Base-by-base conservation (phyloP, 148 eudicot species). In the Spergularia marina region DNA sequence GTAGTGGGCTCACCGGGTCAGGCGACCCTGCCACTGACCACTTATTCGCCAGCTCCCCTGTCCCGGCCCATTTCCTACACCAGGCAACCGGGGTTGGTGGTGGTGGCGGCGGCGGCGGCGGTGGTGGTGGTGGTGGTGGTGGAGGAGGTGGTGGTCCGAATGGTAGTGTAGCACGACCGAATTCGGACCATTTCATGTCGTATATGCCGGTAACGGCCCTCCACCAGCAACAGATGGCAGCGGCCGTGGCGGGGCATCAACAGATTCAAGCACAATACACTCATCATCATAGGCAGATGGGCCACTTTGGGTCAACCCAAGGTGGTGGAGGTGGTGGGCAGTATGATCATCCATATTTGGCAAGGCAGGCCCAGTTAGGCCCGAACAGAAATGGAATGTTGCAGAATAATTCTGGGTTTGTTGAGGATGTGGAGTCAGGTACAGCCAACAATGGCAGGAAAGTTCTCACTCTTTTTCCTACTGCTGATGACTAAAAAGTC, bases 41-140 rank as follows among this genome's bases (percentile, higher is more conserved):
- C 20, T 76, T 95, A 36, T 92, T 95, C 16, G 98, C 99, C 0
- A 92, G 94, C 65, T 83, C 92, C 1, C 99, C 99, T 0, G 97
- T 95, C 40, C 97, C 99, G 34, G 64, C 97, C 1, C 98, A 94
- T 78, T 92, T 94, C 54, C 67, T 94, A 72, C 91, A 86, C 49
- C 87, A 79, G 53, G 20, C 36, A 5, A 40, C 16, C n/a, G 69
- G 69, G 4, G 9, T 5, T 39, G 44, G 44, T 34, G 49, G 4
- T 13, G 77, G 58, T 9, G 70, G 49, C 7, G 68, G 53, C 7
- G 64, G 63, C 8, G 68, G 59, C 3, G 64, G 72, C 7, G 70
- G 36, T 6, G 76, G 79, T 0, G 73, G 68, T 12, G 86, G 81
- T 0, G 77, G 70, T 3, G 74, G 61, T 6, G 78, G 69, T 12